These are phyloP conservation scores for Xylariaceae sp. DNA, from an alignment of 2,329 filamentous ascomycete genomes.

Conservation along the genomic window DNA sequence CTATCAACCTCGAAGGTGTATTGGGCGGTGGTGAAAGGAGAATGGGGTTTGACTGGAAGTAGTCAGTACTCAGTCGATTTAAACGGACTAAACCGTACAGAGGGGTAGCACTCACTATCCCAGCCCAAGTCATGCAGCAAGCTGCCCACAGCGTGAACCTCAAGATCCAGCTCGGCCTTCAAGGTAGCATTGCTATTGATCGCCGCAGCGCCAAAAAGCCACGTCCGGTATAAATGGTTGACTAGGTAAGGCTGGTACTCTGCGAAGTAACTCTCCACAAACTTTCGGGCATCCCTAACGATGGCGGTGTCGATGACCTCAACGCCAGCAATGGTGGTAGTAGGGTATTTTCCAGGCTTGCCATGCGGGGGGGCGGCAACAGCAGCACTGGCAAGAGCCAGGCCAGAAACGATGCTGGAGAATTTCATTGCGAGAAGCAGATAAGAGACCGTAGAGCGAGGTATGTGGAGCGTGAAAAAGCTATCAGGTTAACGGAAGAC, in stretches of 20 bases:
- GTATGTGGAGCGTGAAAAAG: background rate
- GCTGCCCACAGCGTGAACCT: constrained; percentile 20
- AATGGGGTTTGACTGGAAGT: constrained; percentile 22
- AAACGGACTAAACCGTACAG: background rate
- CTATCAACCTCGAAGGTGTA: constrained; percentile 24
- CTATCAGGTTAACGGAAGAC: background rate
- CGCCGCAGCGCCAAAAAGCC: constrained; percentile 23
- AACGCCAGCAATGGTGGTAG: constrained; percentile 21
- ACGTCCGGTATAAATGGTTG: constrained; percentile 20
- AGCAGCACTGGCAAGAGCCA: background rate
- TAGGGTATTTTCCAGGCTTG: constrained; percentile 8
- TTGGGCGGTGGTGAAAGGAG: constrained; percentile 11
- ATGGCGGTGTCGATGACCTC: constrained; percentile 25
- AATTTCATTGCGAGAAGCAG: constrained; percentile 1
- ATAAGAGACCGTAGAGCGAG: background rate
- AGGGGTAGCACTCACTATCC: constrained; percentile 22
- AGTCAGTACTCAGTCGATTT: background rate
- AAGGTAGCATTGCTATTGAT: constrained; percentile 24
- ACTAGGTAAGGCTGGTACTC: constrained; percentile 26
- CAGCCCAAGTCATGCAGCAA: constrained; percentile 24
- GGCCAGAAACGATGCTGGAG: background rate
- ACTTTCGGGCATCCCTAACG: constrained; percentile 12
- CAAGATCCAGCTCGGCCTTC: constrained; percentile 23
- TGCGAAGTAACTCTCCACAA: constrained; percentile 21
- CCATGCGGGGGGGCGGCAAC: background rate